Evolutionary conservation across 2,329 filamentous ascomycete genomes (phyloP), one percentile per base, ranked within the genome.

Genomic region (Cladorrhinum sp.): DNA sequence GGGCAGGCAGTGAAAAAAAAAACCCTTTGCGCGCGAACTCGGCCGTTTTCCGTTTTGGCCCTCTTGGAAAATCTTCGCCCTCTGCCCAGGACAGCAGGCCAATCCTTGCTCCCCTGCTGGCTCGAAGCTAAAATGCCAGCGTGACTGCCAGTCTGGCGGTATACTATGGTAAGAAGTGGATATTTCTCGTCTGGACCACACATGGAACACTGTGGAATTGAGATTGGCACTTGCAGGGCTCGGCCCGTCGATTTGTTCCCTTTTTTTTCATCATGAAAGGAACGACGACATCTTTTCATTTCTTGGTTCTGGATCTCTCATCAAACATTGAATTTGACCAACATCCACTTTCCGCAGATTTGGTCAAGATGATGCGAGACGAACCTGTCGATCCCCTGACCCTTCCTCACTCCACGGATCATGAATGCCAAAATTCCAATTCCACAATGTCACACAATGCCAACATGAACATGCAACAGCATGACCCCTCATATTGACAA

Each of bases 1-100:
- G 50, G 59, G 54, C 59, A 46, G 18, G n/a, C 10, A 42, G n/a
- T 18, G 10, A 46, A 46, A 46, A 46, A 46, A 46, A 46, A 46
- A 46, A 20, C n/a, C 42, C 42, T 46, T 20, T 46, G 16, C 6
- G 42, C 33, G 33, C 33, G 33, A 36, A 36, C 33, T 36, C 33
- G 33, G 33, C 33, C 33, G 33, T 36, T 36, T 36, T 36, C 33
- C 33, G 26, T 30, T 36, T 16, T 9, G 42, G 18, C 42, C 42
- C 24, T 23, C 49, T 21, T 51, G 21, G 46, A 51, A 51, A 51
- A 51, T 51, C 49, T 51, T 24, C 6, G 21, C 49, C 49, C 49
- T 51, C 6, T 24, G 21, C 49, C 49, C 49, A 51, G 49, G 6
- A n/a, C 6, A 46, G 16, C 42, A 46, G 42, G 42, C 42, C 4